Evolutionary conservation across 306 rosid species (phyloP), one percentile per base, ranked within the genome.

Genomic region (Begonia fuchsioides): DNA sequence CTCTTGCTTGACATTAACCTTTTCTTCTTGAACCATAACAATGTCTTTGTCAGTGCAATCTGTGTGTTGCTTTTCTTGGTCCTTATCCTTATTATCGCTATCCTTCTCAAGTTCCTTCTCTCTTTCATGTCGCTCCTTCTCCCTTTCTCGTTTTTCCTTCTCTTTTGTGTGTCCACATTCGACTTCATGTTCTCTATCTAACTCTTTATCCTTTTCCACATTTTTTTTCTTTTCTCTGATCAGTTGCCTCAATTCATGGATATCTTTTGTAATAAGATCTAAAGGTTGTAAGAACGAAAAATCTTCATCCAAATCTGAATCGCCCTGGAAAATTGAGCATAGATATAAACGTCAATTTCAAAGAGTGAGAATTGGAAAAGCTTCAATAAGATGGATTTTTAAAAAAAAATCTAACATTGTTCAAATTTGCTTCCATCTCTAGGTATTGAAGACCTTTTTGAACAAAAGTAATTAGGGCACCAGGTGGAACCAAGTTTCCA

Each of bases 381-480:
- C 39, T 43, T 69, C 63, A 61, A 58, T 54, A 17, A 51, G 49
- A 53, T 13, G 26, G 6, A 57, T 12, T 18, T 15, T 53, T 18
- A 38, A 60, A 48, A 54, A 51, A 62, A 58, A 53, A 60, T 66
- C 94, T 90, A 70, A 90, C 95, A 79, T 81, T 81, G 75, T 74
- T 90, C 85, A 90, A 68, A 77, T 90, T 90, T 50, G 87, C 98
- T 67, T 90, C 98, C 98, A 85, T 84, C 80, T 90, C 98, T 73
- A 90, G 75, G 72, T 84, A 90, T 55, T 84, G 95, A 58, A 90
- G 83, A 43, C 98, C 98, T 68, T 90, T 90, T 60, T 90, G 98
- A 50, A 90, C 74, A 77, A 81, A 72, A 49, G 81, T 81, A 68
- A 90, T 69, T 32, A 90, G 95, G 56, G 95, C 77, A 61, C 79